phyloP scores from a whole-genome alignment of 257 asterid species.

The Osmanthus fragrans region DNA sequence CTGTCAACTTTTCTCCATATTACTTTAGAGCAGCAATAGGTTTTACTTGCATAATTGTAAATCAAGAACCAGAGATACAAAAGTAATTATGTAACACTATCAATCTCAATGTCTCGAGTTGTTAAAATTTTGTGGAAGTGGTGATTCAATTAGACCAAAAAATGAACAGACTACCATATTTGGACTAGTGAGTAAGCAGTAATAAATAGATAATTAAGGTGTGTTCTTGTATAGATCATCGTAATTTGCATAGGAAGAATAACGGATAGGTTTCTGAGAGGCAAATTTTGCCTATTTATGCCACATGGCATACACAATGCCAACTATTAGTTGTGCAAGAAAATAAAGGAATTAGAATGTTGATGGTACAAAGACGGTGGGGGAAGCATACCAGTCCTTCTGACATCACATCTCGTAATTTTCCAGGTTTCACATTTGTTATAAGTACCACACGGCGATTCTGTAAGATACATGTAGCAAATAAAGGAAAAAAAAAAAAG shows the following conservation, averaged over 20 bases:
- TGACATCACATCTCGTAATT: conserved; percentile 87
- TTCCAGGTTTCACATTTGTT: conserved; percentile 94
- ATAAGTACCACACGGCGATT: conserved; percentile 78
- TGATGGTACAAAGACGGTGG: conserved; percentile 7
- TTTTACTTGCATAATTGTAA: neutral
- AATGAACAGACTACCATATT: neutral
- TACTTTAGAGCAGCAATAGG: neutral
- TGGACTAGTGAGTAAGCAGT: neutral
- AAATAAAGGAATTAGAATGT: neutral
- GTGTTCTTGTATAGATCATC: neutral
- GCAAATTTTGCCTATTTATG: neutral
- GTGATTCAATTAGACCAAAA: neutral
- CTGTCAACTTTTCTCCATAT: neutral
- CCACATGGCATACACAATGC: neutral
- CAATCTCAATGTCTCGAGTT: neutral
- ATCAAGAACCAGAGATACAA: neutral
- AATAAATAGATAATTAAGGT: neutral
- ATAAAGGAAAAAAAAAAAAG: neutral
- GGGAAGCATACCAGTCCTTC: conserved; percentile 82
- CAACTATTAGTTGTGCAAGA: neutral
- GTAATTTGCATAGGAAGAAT: neutral
- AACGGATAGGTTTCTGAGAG: neutral
- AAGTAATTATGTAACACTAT: neutral
- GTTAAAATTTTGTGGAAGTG: neutral
- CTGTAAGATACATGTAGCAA: conserved; percentile 47